Evolutionary conservation across 176 grass and related monocot species (phyloP), one percentile per base, ranked within the genome.

Genomic region (Paspalum vaginatum): DNA sequence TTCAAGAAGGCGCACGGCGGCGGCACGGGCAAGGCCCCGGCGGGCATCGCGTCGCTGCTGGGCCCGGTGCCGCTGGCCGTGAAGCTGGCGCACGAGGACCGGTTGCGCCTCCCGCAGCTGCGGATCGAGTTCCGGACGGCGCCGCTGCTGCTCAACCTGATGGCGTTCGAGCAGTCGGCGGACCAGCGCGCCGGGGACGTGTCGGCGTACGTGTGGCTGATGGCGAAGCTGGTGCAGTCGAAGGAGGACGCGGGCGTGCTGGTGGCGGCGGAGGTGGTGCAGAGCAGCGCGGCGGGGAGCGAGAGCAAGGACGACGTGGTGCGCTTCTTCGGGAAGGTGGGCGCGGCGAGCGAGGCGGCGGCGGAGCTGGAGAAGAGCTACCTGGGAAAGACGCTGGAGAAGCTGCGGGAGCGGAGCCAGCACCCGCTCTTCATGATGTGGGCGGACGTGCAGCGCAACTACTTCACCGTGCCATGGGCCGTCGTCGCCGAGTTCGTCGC

Each of bases 391-490:
- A 57, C 49, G 83, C 25, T 89, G 49, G 6, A 3, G 6, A 58
- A 82, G 83, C 83, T 89, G 2, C 10, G 78, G 78, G 78, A 82
- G 57, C 72, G 87, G 4, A 85, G 87, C 65, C n/a, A 24, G 1
- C 87, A 89, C 78, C 83, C 87, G 41, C 65, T 85, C 8, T 89
- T 85, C 78, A 71, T 81, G 16, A 89, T 85, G 87, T 89, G 87
- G 87, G 87, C 83, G 0, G 87, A 89, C 78, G 87, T 89, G 83
- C 78, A 85, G 78, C 72, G 87, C 0, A 89, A 89, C 72, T 89
- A 89, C 78, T 89, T 89, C 83, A 85, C 83, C 21, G 72, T 82
- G 87, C 87, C 87, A 2, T 89, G 87, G 87, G 83, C 87, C n/a
- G 72, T 89, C 65, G 83, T 89, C 50, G 73, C 79, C 41, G 87